phyloP scores from a whole-genome alignment of 441 rosid genomes.

The Rhodomyrtus psidioides region DNA sequence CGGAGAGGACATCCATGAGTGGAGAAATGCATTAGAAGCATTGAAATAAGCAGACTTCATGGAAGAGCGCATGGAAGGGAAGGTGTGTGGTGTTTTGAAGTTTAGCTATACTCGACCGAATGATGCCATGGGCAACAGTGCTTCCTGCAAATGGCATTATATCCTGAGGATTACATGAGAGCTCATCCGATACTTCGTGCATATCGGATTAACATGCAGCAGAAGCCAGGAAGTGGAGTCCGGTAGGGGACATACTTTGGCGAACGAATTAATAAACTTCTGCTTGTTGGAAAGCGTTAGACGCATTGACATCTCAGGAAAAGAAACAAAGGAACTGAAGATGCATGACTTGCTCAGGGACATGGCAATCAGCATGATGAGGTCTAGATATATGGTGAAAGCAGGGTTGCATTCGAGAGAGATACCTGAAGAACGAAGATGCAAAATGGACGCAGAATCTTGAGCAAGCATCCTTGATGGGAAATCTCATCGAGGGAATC shows the following conservation, averaged over 20 bases:
- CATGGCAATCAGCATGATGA: neutral
- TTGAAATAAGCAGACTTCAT: neutral
- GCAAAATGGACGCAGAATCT: too few species aligned
- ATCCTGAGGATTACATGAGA: neutral
- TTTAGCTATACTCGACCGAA: neutral
- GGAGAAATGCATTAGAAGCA: neutral
- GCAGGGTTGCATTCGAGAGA: neutral
- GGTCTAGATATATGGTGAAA: neutral
- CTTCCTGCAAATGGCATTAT: neutral
- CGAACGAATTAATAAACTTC: neutral
- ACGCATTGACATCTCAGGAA: neutral
- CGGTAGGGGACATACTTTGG: neutral
- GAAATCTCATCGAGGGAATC: neutral
- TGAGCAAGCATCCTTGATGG: neutral
- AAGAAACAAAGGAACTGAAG: neutral
- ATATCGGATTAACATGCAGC: neutral
- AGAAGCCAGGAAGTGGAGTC: neutral
- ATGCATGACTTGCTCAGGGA: neutral
- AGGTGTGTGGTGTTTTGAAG: accelerated
- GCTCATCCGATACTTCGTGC: neutral
- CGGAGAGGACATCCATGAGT: neutral
- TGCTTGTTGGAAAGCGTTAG: neutral
- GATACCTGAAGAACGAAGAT: neutral
- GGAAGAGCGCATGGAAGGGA: neutral
- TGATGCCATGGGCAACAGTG: neutral